Evolutionary conservation across 2,329 filamentous ascomycete species (phyloP), one percentile per base, ranked within the genome.

Genomic region (Fusarium foetens): DNA sequence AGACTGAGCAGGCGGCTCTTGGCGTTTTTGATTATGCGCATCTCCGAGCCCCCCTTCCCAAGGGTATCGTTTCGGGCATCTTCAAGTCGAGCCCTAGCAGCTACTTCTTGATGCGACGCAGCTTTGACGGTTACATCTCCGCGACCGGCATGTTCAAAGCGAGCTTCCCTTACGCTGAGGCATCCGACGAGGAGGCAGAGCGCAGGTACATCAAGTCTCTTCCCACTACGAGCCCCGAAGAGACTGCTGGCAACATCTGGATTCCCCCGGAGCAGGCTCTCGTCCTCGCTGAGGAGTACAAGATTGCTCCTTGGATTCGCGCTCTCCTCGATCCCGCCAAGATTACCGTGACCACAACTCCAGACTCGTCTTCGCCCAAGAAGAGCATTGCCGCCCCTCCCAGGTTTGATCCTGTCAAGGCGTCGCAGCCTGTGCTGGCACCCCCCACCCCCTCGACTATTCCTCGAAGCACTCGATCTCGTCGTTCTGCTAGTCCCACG

Each of bases 161-260:
- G 38, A 93, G 93, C 4, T 97, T 95, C 78, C 93, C 93, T 12
- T 94, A 92, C 82, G 92, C 93, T 46, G 89, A 92, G 69, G 84
- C 87, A 25, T 84, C 87, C 35, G 93, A 96, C 74, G 93, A 96
- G 79, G 90, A 93, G 76, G 83, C 84, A 4, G 93, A 97, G 84
- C 92, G 93, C 79, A 90, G 88, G 77, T 95, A 94, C 83, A 91
- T 99, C 83, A 98, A 97, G 85, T 89, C 88, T 11, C 90, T 96
- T 33, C 83, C 89, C 38, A 92, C 92, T 35, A 97, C 95, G 14
- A 97, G 94, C 76, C 87, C 88, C 63, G 95, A 98, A 79, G 96
- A 98, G 86, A 94, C 96, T 35, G 96, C 96, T 31, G 96, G 96
- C 49, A 99, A 98, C 81, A 90, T 99, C 58, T 99, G 96, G 96